Conservation (phyloP, 1,284 basidiomycete species). For the Pseudozyma hubeiensis region DNA sequence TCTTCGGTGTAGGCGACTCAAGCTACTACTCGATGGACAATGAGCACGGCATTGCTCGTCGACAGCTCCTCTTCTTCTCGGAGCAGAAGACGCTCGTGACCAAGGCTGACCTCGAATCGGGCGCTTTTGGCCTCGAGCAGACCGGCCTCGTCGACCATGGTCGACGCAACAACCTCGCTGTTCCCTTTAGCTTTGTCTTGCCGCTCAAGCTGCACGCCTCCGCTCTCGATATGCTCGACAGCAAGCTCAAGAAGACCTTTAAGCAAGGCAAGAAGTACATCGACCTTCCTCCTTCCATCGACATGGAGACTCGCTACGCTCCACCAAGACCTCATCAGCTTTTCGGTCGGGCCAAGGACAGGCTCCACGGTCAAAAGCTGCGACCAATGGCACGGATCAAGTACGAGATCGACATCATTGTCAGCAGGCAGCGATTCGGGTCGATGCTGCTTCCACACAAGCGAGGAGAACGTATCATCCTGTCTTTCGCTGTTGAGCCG, state of each 20-base stretch:
- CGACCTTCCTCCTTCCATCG: slow-evolving; percentile 47
- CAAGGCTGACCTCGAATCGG: slow-evolving; percentile 39
- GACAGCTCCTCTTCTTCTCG: slow-evolving; percentile 48
- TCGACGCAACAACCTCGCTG: slow-evolving; percentile 49
- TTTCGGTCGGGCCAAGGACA: slow-evolving; percentile 40
- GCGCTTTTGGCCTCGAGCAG: slow-evolving; percentile 39
- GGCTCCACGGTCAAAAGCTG: slow-evolving; percentile 41
- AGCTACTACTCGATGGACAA: slow-evolving; percentile 52
- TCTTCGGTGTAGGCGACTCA: slow-evolving; percentile 50
- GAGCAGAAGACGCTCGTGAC: slow-evolving; percentile 43
- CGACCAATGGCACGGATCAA: slow-evolving; percentile 52
- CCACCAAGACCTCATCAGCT: slow-evolving; percentile 41
- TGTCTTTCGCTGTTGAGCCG: slow-evolving; percentile 47
- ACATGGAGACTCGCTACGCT: slow-evolving; percentile 50
- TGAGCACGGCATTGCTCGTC: slow-evolving; percentile 47
- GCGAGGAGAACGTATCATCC: slow-evolving; percentile 46
- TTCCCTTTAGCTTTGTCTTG: slow-evolving; percentile 47
- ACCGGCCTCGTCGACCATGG: slow-evolving; percentile 49
- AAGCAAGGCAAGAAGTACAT: slow-evolving; percentile 49
- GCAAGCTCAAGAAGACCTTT: slow-evolving; percentile 49
- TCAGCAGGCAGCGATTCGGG: slow-evolving; percentile 45
- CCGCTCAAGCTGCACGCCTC: slow-evolving; percentile 51
- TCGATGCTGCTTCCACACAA: slow-evolving; percentile 37
- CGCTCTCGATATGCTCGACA: slow-evolving; percentile 49
- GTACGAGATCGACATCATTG: slow-evolving; percentile 54